Percentiles rank a stretch among this genome's conserved stretches.
Conservation (phyloP, 2,329 filamentous ascomycete genomes). For the Aspergillus neoniger region DNA sequence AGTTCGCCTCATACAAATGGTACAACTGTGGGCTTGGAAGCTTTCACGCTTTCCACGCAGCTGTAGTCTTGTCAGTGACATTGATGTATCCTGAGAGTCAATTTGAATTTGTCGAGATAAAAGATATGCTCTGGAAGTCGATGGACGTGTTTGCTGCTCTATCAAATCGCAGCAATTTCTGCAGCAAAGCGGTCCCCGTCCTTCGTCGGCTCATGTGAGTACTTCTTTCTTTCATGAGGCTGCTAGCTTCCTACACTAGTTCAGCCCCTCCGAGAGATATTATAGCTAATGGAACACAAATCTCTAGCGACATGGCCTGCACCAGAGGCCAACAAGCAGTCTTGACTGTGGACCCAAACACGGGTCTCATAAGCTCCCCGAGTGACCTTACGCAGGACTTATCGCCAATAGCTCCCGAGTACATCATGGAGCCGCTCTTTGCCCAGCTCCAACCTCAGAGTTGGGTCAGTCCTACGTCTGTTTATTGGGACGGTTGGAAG, state of each 20-base stretch:
- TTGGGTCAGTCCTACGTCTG: constrained; percentile 34
- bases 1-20: constrained; percentile 43
- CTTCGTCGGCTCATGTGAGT: constrained; percentile 39
- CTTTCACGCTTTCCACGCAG: constrained; percentile 46
- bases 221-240: neutral
- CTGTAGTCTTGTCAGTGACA: constrained; percentile 34
- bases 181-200: constrained; percentile 39
- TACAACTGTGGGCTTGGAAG: constrained; percentile 43
- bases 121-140: constrained; percentile 30
- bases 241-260: neutral
- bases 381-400: constrained; percentile 14
- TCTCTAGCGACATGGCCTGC: constrained; percentile 27
- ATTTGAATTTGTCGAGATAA: constrained; percentile 33
- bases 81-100: constrained; percentile 32
- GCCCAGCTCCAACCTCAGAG: constrained; percentile 36
- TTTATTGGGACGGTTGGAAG: constrained; percentile 31
- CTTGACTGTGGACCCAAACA: constrained; percentile 7
- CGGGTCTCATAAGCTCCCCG: constrained; percentile 17
- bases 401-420: constrained; percentile 10
- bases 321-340: constrained; percentile 20
- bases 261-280: no score
- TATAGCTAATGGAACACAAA: neutral
- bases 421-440: constrained; percentile 16
- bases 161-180: constrained; percentile 38
- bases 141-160: constrained; percentile 37